Evolutionary conservation across 1,284 basidiomycete species (phyloP).

Genomic region (Leccinum proliferum): DNA sequence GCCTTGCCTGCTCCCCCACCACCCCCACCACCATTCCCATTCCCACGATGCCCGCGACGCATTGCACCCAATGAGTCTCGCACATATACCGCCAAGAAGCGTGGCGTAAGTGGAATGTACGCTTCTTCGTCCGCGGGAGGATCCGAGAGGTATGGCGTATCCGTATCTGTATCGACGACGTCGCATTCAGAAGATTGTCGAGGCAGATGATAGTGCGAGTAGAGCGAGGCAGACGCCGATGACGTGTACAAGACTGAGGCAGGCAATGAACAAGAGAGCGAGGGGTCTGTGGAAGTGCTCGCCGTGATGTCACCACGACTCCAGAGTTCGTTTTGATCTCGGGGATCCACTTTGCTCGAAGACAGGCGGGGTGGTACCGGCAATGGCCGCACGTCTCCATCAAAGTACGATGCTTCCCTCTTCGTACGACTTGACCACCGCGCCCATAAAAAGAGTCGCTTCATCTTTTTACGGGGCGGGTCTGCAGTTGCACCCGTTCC

Average conservation of each 20-base stretch:
- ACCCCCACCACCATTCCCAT: slow-evolving; percentile 1
- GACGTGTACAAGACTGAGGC: slow-evolving; percentile 12
- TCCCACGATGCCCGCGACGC: slow-evolving; percentile 7
- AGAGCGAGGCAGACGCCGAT: slow-evolving; percentile 21
- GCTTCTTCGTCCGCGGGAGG: slow-evolving; percentile 46
- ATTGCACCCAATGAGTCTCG: slow-evolving; percentile 40
- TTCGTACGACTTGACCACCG: slow-evolving; percentile 50
- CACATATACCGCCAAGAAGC: slow-evolving; percentile 43
- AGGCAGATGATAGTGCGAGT: slow-evolving; percentile 21
- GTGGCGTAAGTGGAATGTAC: slow-evolving; percentile 55
- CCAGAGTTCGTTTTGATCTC: slow-evolving; percentile 36
- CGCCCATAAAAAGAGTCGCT: slow-evolving; percentile 58
- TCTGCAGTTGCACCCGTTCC: slow-evolving; percentile 1
- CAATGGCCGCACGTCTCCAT: slow-evolving; percentile 41
- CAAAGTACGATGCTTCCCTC: slow-evolving; percentile 67
- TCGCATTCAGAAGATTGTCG: slow-evolving; percentile 1
- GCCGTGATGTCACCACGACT: slow-evolving; percentile 26
- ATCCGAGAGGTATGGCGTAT: slow-evolving; percentile 52
- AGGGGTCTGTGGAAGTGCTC: slow-evolving; percentile 9
- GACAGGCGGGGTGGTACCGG: slow-evolving; percentile 1
- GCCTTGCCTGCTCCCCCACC: not conserved
- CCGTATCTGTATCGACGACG: slow-evolving; percentile 27
- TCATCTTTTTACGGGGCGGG: slow-evolving; percentile 39
- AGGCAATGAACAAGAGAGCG: slow-evolving; percentile 2
- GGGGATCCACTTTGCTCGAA: not conserved